Percentiles rank a stretch among this genome's conserved stretches.
Evolutionary conservation across 2,329 filamentous ascomycete species (phyloP).

Genomic region (Alternaria incomplexa): DNA sequence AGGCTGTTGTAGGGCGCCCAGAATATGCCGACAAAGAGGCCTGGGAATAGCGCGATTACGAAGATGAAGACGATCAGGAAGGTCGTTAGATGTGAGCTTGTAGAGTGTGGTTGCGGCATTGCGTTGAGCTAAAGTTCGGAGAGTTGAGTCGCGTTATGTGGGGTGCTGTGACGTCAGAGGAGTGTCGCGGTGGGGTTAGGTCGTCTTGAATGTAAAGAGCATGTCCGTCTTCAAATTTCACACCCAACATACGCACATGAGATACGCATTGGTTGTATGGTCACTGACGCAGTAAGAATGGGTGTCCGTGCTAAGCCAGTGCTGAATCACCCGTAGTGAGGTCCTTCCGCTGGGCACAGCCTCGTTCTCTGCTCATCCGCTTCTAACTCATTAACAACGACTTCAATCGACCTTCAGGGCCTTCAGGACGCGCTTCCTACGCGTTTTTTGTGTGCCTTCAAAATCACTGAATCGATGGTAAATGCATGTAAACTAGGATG

Average conservation of each 20-base stretch:
- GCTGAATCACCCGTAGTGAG: neutral
- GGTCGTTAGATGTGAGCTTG: constrained; percentile 47
- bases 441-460: neutral
- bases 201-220: neutral
- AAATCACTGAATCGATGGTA: neutral
- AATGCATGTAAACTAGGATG: neutral
- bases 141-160: constrained; percentile 11
- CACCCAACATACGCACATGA: neutral
- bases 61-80: constrained; percentile 57
- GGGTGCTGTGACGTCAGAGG: constrained; percentile 10
- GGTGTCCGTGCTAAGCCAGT: too few species aligned
- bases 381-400: neutral
- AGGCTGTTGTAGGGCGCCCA: constrained; percentile 44
- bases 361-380: neutral
- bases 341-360: neutral
- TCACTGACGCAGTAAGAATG: neutral
- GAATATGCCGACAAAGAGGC: constrained; percentile 52
- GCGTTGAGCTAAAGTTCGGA: constrained; percentile 18
- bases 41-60: constrained; percentile 59
- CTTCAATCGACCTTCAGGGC: neutral
- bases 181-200: neutral
- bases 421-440: neutral
- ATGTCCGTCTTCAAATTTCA: neutral
- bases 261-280: neutral
- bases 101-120: constrained; percentile 27